Evolutionary conservation across 2,329 filamentous ascomycete species (phyloP).

Genomic region (Colletotrichum navitas): DNA sequence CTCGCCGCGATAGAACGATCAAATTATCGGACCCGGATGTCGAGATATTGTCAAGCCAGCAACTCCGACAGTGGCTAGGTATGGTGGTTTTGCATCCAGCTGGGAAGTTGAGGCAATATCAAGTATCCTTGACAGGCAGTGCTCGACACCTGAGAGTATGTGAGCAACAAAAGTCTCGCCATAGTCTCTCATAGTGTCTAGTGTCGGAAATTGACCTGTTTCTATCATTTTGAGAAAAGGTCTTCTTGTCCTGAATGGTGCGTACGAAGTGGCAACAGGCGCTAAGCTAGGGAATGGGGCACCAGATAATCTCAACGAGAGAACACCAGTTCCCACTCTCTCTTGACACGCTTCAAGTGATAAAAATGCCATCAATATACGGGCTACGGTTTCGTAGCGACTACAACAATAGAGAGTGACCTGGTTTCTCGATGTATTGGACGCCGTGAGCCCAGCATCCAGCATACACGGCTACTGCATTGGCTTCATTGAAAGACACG

Average conservation of each 20-base stretch:
- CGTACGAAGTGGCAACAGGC: background rate
- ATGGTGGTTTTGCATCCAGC: too few relatives aligned
- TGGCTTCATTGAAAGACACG: background rate
- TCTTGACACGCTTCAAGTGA: background rate
- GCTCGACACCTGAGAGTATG: background rate
- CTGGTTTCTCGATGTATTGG: background rate
- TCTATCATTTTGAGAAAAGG: background rate
- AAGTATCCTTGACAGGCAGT: background rate
- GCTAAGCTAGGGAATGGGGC: background rate
- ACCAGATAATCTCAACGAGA: background rate
- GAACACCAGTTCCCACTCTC: too few relatives aligned
- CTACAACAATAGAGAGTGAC: background rate
- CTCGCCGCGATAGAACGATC: background rate
- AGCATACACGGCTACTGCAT: background rate
- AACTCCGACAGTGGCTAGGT: too few relatives aligned
- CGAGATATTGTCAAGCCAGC: too few relatives aligned
- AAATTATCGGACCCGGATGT: background rate
- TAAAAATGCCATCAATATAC: background rate
- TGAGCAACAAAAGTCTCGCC: accelerated
- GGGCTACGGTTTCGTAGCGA: background rate
- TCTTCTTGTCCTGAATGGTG: background rate
- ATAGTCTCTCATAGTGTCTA: background rate
- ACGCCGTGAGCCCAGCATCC: background rate
- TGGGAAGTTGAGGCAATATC: background rate
- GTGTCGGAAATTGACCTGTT: background rate